Conservation (phyloP, 2,329 filamentous ascomycete genomes). For the Alternaria hordeiaustralica region DNA sequence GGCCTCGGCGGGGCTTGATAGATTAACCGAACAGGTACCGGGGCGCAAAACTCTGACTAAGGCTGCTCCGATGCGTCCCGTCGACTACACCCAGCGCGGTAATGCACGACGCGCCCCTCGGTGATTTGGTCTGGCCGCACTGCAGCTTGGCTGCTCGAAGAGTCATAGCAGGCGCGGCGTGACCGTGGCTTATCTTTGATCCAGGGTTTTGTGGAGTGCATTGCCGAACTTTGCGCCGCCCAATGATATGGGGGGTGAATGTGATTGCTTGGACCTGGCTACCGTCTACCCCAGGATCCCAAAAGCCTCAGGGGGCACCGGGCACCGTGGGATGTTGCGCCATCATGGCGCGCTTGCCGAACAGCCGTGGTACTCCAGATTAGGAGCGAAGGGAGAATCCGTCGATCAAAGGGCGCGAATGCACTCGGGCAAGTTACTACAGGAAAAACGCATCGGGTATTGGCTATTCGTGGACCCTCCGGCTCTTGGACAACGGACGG, state of each 20-base stretch:
- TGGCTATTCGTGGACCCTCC: not conserved
- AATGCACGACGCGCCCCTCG: slow-evolving; percentile 23
- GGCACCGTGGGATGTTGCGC: not conserved
- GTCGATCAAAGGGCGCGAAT: not conserved
- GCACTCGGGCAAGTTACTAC: not conserved
- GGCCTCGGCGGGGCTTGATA: slow-evolving; percentile 26
- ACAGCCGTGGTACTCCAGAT: not conserved
- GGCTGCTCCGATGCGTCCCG: slow-evolving; percentile 21
- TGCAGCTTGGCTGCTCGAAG: not conserved
- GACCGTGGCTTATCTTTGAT: slow-evolving; percentile 2
- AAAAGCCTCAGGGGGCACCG: not conserved
- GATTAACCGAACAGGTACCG: slow-evolving; percentile 23
- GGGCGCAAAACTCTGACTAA: slow-evolving; percentile 8
- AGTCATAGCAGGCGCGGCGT: not conserved
- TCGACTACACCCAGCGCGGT: slow-evolving; percentile 14
- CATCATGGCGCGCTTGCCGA: not conserved
- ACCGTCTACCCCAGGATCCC: not conserved
- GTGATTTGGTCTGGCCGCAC: not conserved
- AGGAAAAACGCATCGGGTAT: not conserved
- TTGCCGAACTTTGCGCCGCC: slow-evolving; percentile 15
- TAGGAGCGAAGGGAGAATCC: not conserved
- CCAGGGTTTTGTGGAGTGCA: slow-evolving; percentile 11
- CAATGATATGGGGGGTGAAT: slow-evolving; percentile 3
- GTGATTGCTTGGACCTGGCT: not conserved
- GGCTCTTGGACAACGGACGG: not conserved